phyloP scores from a whole-genome alignment of 106 monocot genomes.

The Triglochin maritima region DNA sequence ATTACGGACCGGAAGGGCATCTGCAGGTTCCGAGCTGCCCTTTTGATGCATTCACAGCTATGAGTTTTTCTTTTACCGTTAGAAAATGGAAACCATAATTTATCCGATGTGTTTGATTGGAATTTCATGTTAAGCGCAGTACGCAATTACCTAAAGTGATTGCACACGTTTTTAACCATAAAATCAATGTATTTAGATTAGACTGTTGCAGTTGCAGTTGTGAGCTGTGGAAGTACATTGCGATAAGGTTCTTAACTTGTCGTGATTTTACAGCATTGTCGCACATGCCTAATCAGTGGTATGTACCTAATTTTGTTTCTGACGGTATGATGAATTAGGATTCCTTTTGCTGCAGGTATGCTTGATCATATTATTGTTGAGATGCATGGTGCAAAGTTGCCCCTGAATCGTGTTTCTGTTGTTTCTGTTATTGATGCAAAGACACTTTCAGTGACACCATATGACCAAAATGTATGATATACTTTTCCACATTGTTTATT shows the following conservation, averaged over 20 bases:
- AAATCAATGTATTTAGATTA: too few relatives aligned
- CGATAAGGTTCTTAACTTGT: too few relatives aligned
- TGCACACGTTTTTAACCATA: too few relatives aligned
- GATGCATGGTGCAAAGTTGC: conserved; percentile 48
- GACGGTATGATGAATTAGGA: not conserved
- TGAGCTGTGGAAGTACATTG: too few relatives aligned
- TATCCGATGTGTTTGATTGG: too few relatives aligned
- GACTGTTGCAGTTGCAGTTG: too few relatives aligned
- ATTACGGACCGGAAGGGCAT: conserved; percentile 85
- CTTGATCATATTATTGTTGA: conserved; percentile 97
- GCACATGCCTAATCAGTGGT: too few relatives aligned
- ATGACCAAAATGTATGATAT: conserved; percentile 61
- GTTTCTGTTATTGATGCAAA: conserved; percentile 82
- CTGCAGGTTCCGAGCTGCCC: conserved; percentile 34
- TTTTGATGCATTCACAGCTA: not conserved
- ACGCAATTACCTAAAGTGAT: too few relatives aligned
- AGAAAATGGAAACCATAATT: not conserved
- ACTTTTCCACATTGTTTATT: not conserved
- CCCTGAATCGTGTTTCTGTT: conserved; percentile 73
- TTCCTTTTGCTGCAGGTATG: conserved; percentile 13
- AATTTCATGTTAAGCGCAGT: too few relatives aligned
- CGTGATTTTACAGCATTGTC: too few relatives aligned
- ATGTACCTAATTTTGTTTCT: not conserved
- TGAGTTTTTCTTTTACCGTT: not conserved
- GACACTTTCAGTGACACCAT: conserved; percentile 84